phyloP scores from a whole-genome alignment of 768 basidiomycete genomes.

The Macrolepiota fuliginosa region DNA sequence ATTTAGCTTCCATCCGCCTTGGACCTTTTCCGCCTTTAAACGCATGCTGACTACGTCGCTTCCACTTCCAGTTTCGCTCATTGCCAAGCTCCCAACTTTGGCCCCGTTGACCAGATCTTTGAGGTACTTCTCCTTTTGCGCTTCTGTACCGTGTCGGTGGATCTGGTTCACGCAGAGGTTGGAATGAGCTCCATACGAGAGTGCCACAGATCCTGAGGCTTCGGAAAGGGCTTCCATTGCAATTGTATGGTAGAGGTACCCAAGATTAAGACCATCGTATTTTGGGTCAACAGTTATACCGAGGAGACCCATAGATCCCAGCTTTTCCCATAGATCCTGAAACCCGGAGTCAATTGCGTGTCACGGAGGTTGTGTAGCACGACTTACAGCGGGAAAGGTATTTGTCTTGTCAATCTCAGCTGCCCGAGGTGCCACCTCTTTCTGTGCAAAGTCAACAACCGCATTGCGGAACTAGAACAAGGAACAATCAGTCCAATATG shows the following conservation, averaged over 20 bases:
- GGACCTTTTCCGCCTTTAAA: constrained; percentile 73
- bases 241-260: constrained; percentile 85
- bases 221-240: constrained; percentile 94
- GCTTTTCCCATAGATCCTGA: constrained; percentile 84
- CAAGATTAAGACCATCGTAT: constrained; percentile 80
- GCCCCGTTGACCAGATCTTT: constrained; percentile 76
- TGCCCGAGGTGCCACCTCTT: constrained; percentile 83
- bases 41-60: constrained; percentile 97
- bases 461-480: constrained; percentile 74
- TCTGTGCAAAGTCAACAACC: constrained; percentile 74
- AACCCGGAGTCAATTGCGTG: constrained; percentile 10
- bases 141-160: constrained; percentile 77
- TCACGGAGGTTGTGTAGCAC: constrained; percentile 2
- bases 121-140: constrained; percentile 84
- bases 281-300: constrained; percentile 81
- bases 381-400: constrained; percentile 67
- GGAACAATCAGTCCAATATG: constrained; percentile 4
- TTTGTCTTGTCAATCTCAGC: constrained; percentile 86
- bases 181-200: constrained; percentile 91
- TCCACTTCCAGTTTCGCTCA: constrained; percentile 91
- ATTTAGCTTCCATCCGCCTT: constrained; percentile 77
- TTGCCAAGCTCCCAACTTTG: constrained; percentile 88
- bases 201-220: constrained; percentile 88
- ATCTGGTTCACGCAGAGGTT: constrained; percentile 90
- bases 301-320: constrained; percentile 90